Conservation (phyloP, 306 rosid genomes). For the Erythrophleum fordii region DNA sequence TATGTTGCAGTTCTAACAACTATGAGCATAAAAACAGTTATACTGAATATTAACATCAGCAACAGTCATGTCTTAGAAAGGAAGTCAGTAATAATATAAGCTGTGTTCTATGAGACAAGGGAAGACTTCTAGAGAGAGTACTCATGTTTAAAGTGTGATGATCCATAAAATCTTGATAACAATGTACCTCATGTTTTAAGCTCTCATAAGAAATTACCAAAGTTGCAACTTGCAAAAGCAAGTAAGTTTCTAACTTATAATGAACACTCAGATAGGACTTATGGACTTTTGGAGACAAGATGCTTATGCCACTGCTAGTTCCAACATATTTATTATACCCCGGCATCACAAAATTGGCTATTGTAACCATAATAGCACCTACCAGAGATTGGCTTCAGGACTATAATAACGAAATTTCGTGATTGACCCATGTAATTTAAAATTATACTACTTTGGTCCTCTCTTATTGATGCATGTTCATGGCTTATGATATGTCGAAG, state of each 20-base stretch:
- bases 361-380: background rate
- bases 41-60: background rate
- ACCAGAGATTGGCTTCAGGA: background rate
- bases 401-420: background rate
- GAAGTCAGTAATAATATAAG: background rate
- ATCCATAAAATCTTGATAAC: background rate
- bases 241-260: background rate
- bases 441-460: background rate
- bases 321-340: constrained; percentile 13
- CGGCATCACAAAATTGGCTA: background rate
- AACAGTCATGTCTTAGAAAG: background rate
- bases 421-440: constrained; percentile 18
- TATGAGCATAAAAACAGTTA: background rate
- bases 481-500: constrained; percentile 25
- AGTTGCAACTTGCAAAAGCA: background rate
- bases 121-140: background rate
- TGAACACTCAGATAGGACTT: background rate
- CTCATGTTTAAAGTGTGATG: background rate
- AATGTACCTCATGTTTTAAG: background rate
- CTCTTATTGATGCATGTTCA: constrained; percentile 24
- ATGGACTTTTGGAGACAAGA: background rate
- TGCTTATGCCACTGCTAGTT: constrained; percentile 18
- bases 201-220: background rate
- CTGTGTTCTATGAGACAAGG: background rate
- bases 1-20: background rate